Evolutionary conservation across 306 rosid species (phyloP).

Genomic region (Gynostemma pentaphyllum): DNA sequence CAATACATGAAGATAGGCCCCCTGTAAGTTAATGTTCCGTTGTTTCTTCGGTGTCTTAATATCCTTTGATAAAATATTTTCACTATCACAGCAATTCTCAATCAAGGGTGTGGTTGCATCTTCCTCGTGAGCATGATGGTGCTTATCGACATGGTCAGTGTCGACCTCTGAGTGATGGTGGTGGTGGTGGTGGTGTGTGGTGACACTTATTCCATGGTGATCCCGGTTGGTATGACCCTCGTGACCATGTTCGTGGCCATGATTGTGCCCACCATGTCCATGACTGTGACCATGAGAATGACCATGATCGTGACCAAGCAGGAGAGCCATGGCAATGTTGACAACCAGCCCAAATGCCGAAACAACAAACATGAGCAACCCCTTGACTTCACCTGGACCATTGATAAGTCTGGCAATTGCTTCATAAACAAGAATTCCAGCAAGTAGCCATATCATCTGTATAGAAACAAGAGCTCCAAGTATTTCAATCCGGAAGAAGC

Average conservation of each 20-base stretch:
- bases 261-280: constrained; percentile 17
- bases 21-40: constrained; percentile 36
- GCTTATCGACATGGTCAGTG: background rate
- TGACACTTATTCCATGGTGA: constrained; percentile 19
- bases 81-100: constrained; percentile 13
- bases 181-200: constrained; percentile 18
- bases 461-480: constrained; percentile 53
- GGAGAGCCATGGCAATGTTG: constrained; percentile 40
- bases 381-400: constrained; percentile 41
- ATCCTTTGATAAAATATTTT: background rate
- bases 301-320: constrained; percentile 40
- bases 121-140: constrained; percentile 15
- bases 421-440: constrained; percentile 53
- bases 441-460: constrained; percentile 64
- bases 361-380: constrained; percentile 43
- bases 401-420: constrained; percentile 35
- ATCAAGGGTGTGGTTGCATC: constrained; percentile 23
- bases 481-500: constrained; percentile 49
- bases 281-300: constrained; percentile 27
- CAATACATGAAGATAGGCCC: constrained; percentile 53
- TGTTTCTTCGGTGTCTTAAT: constrained; percentile 9
- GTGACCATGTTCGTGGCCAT: constrained; percentile 19
- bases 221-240: constrained; percentile 19
- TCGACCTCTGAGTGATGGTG: constrained; percentile 7
- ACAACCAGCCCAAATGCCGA: constrained; percentile 47